A percentile compares a stretch with the other conserved stretches of the same genome.
These are phyloP conservation scores for Penicillium brasilianum DNA, from an alignment of 2,329 filamentous ascomycete genomes.

Conservation along the genomic window DNA sequence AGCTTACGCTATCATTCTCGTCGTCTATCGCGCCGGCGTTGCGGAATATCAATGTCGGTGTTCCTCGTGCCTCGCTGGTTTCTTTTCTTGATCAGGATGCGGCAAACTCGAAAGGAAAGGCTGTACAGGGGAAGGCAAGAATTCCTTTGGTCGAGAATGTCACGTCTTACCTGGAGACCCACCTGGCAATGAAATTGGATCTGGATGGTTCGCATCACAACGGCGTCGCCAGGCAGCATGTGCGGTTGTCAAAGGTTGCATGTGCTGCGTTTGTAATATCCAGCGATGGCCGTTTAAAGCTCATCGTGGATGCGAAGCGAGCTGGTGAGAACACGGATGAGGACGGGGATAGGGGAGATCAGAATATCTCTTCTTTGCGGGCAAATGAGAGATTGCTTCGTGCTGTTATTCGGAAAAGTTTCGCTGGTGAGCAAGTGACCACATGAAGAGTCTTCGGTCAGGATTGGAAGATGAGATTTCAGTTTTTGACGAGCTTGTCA, in stretches of 20 bases:
- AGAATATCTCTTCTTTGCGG: conserved; percentile 31
- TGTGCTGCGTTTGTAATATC: conserved; percentile 48
- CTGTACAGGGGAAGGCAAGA: conserved; percentile 19
- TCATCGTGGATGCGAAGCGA: conserved; percentile 36
- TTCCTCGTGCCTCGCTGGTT: conserved; percentile 38
- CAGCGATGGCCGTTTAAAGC: conserved; percentile 46
- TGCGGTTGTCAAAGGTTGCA: conserved; percentile 44
- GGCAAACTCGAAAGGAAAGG: conserved; percentile 9
- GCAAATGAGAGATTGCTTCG: conserved; percentile 42
- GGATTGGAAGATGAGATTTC: neutral
- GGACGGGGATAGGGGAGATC: conserved; percentile 14
- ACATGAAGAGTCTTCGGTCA: conserved; percentile 23
- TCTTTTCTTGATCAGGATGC: conserved; percentile 26
- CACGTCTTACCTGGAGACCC: conserved; percentile 42
- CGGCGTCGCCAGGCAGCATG: conserved; percentile 29
- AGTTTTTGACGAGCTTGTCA: too few relatives aligned
- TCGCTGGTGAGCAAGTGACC: conserved; percentile 25
- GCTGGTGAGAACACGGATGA: conserved; percentile 18
- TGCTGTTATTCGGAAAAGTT: conserved; percentile 38
- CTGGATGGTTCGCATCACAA: conserved; percentile 28
- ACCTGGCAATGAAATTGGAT: conserved; percentile 49
- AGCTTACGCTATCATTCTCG: conserved; percentile 47
- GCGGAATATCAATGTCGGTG: conserved; percentile 40
- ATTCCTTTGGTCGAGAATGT: conserved; percentile 31
- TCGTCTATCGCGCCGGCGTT: conserved; percentile 41